Evolutionary conservation across 257 asterid species (phyloP).

Genomic region (Solanum bulbocastanum): DNA sequence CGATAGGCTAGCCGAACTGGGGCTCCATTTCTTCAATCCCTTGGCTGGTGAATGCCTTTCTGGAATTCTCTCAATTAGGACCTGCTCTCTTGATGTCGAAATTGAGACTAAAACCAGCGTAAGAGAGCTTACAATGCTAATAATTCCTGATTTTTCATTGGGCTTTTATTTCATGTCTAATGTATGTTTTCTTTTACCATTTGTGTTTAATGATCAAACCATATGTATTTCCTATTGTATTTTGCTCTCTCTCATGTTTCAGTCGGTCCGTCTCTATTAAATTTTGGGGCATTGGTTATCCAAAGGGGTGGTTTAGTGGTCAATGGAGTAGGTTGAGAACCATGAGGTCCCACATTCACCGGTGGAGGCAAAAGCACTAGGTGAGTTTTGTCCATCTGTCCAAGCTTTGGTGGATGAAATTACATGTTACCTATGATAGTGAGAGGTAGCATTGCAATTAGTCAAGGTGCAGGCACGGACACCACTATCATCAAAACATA

Average conservation of each 20-base stretch:
- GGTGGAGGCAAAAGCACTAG: neutral
- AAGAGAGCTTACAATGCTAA: neutral
- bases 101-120: slow-evolving; percentile 93
- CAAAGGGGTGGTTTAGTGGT: neutral
- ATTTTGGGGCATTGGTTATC: neutral
- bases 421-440: neutral
- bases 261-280: neutral
- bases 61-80: slow-evolving; percentile 73
- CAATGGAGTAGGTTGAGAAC: neutral
- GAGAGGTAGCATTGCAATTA: neutral
- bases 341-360: neutral
- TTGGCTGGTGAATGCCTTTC: slow-evolving; percentile 63
- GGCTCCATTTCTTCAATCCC: slow-evolving; percentile 57
- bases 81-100: slow-evolving; percentile 72
- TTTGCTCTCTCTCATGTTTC: neutral
- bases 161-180: neutral
- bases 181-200: neutral
- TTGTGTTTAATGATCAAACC: neutral
- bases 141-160: neutral
- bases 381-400: neutral
- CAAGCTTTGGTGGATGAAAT: neutral
- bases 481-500: neutral
- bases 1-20: slow-evolving; percentile 63
- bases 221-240: neutral
- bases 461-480: neutral